Evolutionary conservation across 805 yeast species (phyloP), one percentile per base, ranked within the genome.

Genomic region (Kazachstania kunashirensis): DNA sequence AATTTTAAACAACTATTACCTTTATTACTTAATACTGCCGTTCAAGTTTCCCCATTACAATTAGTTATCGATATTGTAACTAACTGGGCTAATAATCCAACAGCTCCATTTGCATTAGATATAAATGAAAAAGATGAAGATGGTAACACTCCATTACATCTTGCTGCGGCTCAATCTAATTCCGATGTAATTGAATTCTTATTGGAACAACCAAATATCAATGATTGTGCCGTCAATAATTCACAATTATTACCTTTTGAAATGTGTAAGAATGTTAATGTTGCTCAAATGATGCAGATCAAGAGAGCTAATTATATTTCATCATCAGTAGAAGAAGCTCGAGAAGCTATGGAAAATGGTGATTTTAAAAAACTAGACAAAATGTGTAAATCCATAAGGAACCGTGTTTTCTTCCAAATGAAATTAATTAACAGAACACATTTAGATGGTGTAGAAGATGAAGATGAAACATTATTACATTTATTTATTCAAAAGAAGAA

Each of bases 61-160:
- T 59, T 75, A 19, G 61, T 80, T 16, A 66, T 68, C 39, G 65
- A 65, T 37, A 63, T 82, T 16, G 59, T 75, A 8, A 42, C 58
- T 4, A 60, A 47, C 16, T 57, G 54, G 50, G 43, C 51, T 1
- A 44, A 52, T 13, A 44, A 36, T 2, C 28, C 40, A 8, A 19
- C 33, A 11, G 33, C 31, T 12, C 51, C 51, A 8, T 49, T 62
- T 8, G 33, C 46, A 12, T 48, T 71, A 28, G 85, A 84, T 49
- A 59, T 89, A 42, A 94, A 92, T 53, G 64, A 72, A 26, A 82
- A 74, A 45, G 95, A 88, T 49, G 63, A 65, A 3, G 79, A 83
- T 31, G 95, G 96, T 0, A 84, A 89, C 59, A 86, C 98, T 0
- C 92, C 97, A 0, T 66, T 92, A 31, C 99, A 92, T 57, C 59